Percentiles rank a stretch among this genome's conserved stretches.
These are phyloP conservation scores for Phanerochaete sordida DNA, from an alignment of 768 basidiomycete genomes.

Conservation along the genomic window DNA sequence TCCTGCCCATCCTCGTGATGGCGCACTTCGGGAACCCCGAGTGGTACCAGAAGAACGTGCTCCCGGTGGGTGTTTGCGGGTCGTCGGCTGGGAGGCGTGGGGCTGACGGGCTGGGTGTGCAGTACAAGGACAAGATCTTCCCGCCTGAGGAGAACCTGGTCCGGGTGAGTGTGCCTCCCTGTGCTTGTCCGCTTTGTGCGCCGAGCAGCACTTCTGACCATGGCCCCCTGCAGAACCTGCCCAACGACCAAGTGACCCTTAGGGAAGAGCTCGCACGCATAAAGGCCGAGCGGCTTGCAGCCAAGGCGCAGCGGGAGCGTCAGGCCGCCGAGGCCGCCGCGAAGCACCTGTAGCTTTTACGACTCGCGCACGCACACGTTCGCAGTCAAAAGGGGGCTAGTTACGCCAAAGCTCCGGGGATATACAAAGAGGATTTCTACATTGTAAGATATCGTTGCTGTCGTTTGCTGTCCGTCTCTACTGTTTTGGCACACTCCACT, in stretches of 20 bases:
- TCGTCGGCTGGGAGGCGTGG: neutral
- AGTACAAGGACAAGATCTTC: conserved; percentile 76
- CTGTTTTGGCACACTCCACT: conserved; percentile 16
- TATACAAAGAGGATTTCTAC: neutral
- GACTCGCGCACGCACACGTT: neutral
- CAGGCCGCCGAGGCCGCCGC: conserved; percentile 21
- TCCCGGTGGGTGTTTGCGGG: conserved; percentile 51
- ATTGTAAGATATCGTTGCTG: conserved; percentile 9
- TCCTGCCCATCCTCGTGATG: conserved; percentile 76
- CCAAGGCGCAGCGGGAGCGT: conserved; percentile 41
- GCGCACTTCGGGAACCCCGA: conserved; percentile 85
- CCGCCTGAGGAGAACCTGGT: conserved; percentile 56
- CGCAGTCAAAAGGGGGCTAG: neutral
- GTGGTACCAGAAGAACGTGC: conserved; percentile 77
- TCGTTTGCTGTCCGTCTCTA: neutral
- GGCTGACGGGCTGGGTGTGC: neutral
- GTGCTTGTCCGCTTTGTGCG: neutral
- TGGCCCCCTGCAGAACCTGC: conserved; percentile 43
- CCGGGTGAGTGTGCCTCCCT: conserved; percentile 34
- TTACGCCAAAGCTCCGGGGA: neutral
- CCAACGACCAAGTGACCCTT: conserved; percentile 61
- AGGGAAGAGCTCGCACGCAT: conserved; percentile 71
- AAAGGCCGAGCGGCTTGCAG: conserved; percentile 54
- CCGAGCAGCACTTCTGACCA: neutral
- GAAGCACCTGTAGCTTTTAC: neutral